Percentiles rank a stretch among this genome's conserved stretches.
Evolutionary conservation across 106 monocot genomes (phyloP).

Genomic region (Vanilla planifolia): DNA sequence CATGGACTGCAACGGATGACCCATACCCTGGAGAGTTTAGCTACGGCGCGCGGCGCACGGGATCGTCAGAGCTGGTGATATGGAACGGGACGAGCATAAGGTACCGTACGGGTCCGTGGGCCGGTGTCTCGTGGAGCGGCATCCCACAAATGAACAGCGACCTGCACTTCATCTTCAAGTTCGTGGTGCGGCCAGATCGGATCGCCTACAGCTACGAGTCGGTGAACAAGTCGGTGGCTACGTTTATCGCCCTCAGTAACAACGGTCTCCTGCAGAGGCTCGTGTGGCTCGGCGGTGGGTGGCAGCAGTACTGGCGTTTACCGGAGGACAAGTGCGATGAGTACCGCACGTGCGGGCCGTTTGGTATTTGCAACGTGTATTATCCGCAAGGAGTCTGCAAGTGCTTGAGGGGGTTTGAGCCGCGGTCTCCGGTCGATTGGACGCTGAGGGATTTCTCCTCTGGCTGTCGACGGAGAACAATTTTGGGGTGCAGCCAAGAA

Average conservation of each 20-base stretch:
- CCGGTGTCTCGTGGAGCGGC: slow-evolving; percentile 1
- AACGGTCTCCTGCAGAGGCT: neutral
- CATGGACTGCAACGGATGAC: slow-evolving; percentile 14
- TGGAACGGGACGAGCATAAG: slow-evolving; percentile 4
- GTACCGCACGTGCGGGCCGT: slow-evolving; percentile 9
- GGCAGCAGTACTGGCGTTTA: slow-evolving; percentile 3
- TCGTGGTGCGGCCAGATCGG: neutral
- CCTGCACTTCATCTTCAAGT: neutral
- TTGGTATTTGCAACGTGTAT: slow-evolving; percentile 5
- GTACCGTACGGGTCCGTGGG: slow-evolving; percentile 7
- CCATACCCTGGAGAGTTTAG: slow-evolving; percentile 9
- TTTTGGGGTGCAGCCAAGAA: neutral
- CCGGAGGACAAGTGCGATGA: slow-evolving; percentile 6
- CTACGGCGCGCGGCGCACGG: neutral
- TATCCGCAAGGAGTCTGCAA: slow-evolving; percentile 11
- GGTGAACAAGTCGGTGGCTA: neutral
- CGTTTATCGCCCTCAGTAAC: neutral
- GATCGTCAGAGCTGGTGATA: neutral
- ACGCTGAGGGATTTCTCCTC: neutral
- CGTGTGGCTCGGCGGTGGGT: slow-evolving; percentile 4
- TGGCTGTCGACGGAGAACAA: slow-evolving; percentile 6
- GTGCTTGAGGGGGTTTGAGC: slow-evolving; percentile 36
- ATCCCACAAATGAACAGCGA: slow-evolving; percentile 4
- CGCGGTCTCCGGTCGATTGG: slow-evolving; percentile 4
- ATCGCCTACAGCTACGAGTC: slow-evolving; percentile 4